A percentile compares a stretch with the other conserved stretches of the same genome.
phyloP scores from a whole-genome alignment of 2,329 filamentous ascomycete genomes.

The Boeremia exigua region DNA sequence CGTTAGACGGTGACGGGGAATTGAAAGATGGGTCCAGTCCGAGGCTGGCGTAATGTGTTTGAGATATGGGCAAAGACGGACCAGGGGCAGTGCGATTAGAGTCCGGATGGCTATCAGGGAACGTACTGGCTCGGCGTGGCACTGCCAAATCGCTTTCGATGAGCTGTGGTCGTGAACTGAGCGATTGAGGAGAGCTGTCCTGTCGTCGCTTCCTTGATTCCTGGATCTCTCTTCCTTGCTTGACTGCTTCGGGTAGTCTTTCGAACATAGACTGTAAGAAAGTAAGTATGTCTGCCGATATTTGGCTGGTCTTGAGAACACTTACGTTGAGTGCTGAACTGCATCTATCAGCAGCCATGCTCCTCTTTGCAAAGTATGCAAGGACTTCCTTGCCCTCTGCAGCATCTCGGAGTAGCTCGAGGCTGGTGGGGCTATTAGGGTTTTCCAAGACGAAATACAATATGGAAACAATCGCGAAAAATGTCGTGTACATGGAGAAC shows the following conservation, averaged over 20 bases:
- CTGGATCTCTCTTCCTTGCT: slow-evolving; percentile 45
- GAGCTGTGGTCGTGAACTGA: slow-evolving; percentile 33
- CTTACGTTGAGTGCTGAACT: slow-evolving; percentile 77
- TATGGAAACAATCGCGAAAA: slow-evolving; percentile 79
- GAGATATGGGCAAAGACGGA: slow-evolving; percentile 37
- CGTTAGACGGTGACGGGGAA: slow-evolving; percentile 33
- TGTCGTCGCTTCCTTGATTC: slow-evolving; percentile 48
- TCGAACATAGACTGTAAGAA: slow-evolving; percentile 75
- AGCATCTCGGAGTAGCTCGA: slow-evolving; percentile 85
- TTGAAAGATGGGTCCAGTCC: slow-evolving; percentile 37
- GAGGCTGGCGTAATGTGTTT: slow-evolving; percentile 36
- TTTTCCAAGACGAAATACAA: slow-evolving; percentile 84
- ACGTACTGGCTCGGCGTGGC: slow-evolving; percentile 44
- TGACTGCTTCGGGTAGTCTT: slow-evolving; percentile 76
- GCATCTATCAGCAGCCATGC: slow-evolving; percentile 87
- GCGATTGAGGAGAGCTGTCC: slow-evolving; percentile 43
- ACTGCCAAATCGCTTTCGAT: slow-evolving; percentile 28
- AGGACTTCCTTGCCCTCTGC: slow-evolving; percentile 84
- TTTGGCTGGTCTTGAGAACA: slow-evolving; percentile 12
- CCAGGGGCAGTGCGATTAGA: slow-evolving; percentile 33
- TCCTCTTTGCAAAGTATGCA: slow-evolving; percentile 77
- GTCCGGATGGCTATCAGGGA: slow-evolving; percentile 42
- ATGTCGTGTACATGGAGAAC: slow-evolving; percentile 85
- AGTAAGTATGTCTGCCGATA: slow-evolving; percentile 16
- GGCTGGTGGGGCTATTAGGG: slow-evolving; percentile 73